A percentile compares a stretch with the other conserved stretches of the same genome.
These are phyloP conservation scores for Penicillium daleae DNA, from an alignment of 495 filamentous ascomycete species.

Conservation along the genomic window DNA sequence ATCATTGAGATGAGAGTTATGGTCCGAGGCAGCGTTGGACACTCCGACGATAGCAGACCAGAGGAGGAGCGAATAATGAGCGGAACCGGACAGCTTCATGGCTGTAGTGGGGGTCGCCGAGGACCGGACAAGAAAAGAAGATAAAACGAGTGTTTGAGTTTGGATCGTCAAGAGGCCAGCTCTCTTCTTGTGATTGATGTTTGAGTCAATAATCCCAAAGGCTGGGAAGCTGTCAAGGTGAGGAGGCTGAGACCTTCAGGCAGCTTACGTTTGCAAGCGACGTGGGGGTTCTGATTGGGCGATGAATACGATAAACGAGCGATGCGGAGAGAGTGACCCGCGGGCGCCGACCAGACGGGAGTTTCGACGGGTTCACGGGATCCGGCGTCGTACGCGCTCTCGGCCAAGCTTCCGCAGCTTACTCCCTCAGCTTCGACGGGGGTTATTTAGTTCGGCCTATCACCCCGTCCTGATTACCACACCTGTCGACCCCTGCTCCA, in stretches of 20 bases:
- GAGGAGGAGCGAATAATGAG: slow-evolving; percentile 26
- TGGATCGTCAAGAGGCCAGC: slow-evolving; percentile 16
- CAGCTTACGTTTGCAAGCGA: slow-evolving; percentile 33
- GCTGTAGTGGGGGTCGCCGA: not conserved
- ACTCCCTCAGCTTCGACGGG: not conserved
- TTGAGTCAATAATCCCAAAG: not conserved
- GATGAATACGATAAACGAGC: not conserved
- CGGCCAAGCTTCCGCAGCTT: slow-evolving; percentile 5
- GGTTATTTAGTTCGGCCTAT: slow-evolving; percentile 17
- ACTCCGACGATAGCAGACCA: slow-evolving; percentile 26
- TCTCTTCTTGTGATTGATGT: slow-evolving; percentile 10
- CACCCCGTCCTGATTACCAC: slow-evolving; percentile 17
- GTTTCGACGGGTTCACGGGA: slow-evolving; percentile 10
- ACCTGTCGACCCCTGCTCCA: no score
- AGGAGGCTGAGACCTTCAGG: slow-evolving; percentile 8
- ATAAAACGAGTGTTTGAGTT: not conserved
- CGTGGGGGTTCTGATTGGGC: slow-evolving; percentile 3
- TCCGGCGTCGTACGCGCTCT: slow-evolving; percentile 32
- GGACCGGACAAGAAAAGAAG: not conserved
- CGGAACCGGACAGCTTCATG: slow-evolving; percentile 30
- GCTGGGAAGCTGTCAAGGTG: slow-evolving; percentile 1
- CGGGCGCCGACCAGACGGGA: not conserved
- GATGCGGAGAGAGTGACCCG: slow-evolving; percentile 24
- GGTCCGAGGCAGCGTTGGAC: slow-evolving; percentile 31
- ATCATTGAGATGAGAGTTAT: slow-evolving; percentile 32